Evolutionary conservation across 129 eudicot species (phyloP).

Genomic region (Centaurea solstitialis): DNA sequence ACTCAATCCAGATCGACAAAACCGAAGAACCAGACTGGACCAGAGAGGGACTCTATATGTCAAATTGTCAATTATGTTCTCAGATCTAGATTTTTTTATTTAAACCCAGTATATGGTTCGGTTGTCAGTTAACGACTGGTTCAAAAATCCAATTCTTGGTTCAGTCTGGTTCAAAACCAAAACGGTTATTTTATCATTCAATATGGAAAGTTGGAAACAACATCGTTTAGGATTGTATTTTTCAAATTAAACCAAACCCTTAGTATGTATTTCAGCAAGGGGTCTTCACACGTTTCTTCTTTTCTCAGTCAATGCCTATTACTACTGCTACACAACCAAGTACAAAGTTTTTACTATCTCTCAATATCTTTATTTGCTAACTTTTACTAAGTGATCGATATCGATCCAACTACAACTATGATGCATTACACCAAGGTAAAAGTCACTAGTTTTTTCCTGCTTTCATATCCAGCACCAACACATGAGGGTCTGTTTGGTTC

Average conservation of each 20-base stretch:
- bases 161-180: not conserved
- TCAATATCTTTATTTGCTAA: not conserved
- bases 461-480: not conserved
- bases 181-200: not conserved
- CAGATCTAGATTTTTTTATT: not conserved
- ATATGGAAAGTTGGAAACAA: not conserved
- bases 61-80: not conserved
- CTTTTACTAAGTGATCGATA: not conserved
- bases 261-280: not conserved
- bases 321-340: not conserved
- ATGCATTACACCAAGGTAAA: not conserved
- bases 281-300: not conserved
- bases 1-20: not conserved
- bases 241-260: not conserved
- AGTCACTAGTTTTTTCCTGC: not conserved
- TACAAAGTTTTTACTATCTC: not conserved
- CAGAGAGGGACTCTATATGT: not conserved
- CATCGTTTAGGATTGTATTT: not conserved
- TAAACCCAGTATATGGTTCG: not conserved
- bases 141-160: not conserved
- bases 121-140: not conserved
- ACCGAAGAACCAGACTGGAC: not conserved
- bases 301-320: not conserved
- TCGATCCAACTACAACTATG: not conserved
- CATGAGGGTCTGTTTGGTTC: not conserved